These are phyloP conservation scores for Selaginella moellendorffii DNA, from an alignment of 75 land plant genomes.

Conservation along the genomic window DNA sequence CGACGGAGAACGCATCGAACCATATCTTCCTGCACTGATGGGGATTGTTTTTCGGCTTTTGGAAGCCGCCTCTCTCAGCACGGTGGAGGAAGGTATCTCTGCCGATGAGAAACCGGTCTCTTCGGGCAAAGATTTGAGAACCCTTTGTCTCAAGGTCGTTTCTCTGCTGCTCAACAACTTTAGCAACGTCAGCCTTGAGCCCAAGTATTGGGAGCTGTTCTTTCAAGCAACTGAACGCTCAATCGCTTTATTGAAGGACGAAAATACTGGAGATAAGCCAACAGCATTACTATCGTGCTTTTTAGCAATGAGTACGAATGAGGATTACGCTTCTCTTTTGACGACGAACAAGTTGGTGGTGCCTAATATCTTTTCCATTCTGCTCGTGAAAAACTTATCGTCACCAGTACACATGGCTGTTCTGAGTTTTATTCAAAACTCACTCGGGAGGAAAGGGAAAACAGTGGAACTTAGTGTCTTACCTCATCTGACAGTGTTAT, in stretches of 20 bases:
- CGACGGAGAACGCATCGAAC: slow-evolving; percentile 37
- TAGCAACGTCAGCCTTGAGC: slow-evolving; percentile 40
- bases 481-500: slow-evolving; percentile 45
- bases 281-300: slow-evolving; percentile 80
- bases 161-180: slow-evolving; percentile 54
- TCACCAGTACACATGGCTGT: slow-evolving; percentile 43
- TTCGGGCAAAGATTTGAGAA: slow-evolving; percentile 42
- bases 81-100: slow-evolving; percentile 6
- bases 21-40: slow-evolving; percentile 51
- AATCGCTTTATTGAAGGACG: slow-evolving; percentile 45
- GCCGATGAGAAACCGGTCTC: neutral
- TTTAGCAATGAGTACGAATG: slow-evolving; percentile 64
- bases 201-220: slow-evolving; percentile 71
- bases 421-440: slow-evolving; percentile 51
- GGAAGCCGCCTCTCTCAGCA: slow-evolving; percentile 23
- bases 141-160: slow-evolving; percentile 59
- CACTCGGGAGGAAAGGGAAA: slow-evolving; percentile 28
- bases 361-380: slow-evolving; percentile 53
- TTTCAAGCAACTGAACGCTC: slow-evolving; percentile 44
- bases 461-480: slow-evolving; percentile 35
- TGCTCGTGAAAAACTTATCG: slow-evolving; percentile 46
- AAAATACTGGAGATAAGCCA: slow-evolving; percentile 62
- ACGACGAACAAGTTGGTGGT: slow-evolving; percentile 38
- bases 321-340: slow-evolving; percentile 42
- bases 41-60: slow-evolving; percentile 51